Evolutionary conservation across 352 stramenopile genomes (phyloP).

Genomic region (Phytophthora constricta): DNA sequence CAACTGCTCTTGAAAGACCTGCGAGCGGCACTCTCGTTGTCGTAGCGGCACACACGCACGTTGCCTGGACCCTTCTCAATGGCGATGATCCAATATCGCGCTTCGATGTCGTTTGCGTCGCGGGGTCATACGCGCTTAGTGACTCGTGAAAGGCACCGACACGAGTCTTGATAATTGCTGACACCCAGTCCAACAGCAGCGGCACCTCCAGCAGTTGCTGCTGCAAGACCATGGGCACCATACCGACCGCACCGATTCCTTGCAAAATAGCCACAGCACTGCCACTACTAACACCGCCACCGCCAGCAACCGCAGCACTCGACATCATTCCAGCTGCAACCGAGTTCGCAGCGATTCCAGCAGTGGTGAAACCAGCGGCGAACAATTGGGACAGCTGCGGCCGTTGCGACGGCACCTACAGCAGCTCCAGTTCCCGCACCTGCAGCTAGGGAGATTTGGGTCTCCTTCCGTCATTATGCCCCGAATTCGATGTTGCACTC

Average conservation of each 20-base stretch:
- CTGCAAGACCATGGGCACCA: slow-evolving; percentile 4
- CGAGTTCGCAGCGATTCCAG: neutral
- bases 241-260: neutral
- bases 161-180: neutral
- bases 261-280: too few relatives aligned
- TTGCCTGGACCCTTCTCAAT: slow-evolving; percentile 30
- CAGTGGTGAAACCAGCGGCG: neutral
- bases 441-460: neutral
- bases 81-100: slow-evolving; percentile 19
- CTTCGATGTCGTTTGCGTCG: neutral
- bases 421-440: neutral
- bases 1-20: slow-evolving; percentile 22
- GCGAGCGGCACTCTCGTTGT: slow-evolving; percentile 13
- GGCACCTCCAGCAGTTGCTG: slow-evolving; percentile 2
- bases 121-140: slow-evolving; percentile 20
- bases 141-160: slow-evolving; percentile 8
- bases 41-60: slow-evolving; percentile 25
- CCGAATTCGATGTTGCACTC: too few relatives aligned
- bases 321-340: neutral
- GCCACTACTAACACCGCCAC: neutral
- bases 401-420: neutral
- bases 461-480: neutral
- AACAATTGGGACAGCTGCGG: neutral
- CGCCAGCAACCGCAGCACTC: neutral
- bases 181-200: neutral